Conservation (phyloP, 2,329 filamentous ascomycete genomes). For the Aureobasidium sp. region DNA sequence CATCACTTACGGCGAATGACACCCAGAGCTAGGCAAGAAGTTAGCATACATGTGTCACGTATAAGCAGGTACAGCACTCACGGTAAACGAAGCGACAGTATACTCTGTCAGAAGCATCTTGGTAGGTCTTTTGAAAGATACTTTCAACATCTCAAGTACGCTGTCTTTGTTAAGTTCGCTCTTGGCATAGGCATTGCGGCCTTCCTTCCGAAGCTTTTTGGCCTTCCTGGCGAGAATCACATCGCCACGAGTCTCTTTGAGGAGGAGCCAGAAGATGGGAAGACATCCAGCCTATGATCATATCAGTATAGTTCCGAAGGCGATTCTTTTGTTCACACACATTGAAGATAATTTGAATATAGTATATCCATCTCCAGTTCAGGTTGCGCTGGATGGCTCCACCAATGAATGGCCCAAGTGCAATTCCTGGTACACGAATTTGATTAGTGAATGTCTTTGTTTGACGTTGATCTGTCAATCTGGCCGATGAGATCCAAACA, state of each 20-base stretch:
- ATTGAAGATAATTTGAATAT: slow-evolving; percentile 27
- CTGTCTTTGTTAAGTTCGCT: slow-evolving; percentile 18
- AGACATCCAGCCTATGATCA: slow-evolving; percentile 19
- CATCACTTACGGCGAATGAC: slow-evolving; percentile 31
- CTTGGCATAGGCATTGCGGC: slow-evolving; percentile 18
- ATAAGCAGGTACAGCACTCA: background rate
- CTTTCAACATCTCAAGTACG: slow-evolving; percentile 18
- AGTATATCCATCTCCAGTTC: slow-evolving; percentile 24
- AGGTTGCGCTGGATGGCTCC: slow-evolving; percentile 20
- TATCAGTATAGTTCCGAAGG: background rate
- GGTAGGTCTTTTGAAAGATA: slow-evolving; percentile 21
- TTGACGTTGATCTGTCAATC: background rate
- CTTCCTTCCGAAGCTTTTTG: slow-evolving; percentile 17
- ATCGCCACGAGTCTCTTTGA: slow-evolving; percentile 35
- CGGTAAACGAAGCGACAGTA: slow-evolving; percentile 25
- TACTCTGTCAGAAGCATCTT: slow-evolving; percentile 21
- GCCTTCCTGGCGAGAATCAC: slow-evolving; percentile 29
- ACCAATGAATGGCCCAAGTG: slow-evolving; percentile 26
- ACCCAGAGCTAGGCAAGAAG: slow-evolving; percentile 23
- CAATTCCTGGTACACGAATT: slow-evolving; percentile 18
- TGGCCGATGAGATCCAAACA: background rate
- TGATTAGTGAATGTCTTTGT: background rate
- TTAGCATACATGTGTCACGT: slow-evolving; percentile 30
- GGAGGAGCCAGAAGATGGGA: slow-evolving; percentile 24
- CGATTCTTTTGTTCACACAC: slow-evolving; percentile 21